Percentiles rank a stretch among this genome's conserved stretches.
Evolutionary conservation across 305 asterid genomes (phyloP).

Genomic region (Stenogyne calaminthoides): DNA sequence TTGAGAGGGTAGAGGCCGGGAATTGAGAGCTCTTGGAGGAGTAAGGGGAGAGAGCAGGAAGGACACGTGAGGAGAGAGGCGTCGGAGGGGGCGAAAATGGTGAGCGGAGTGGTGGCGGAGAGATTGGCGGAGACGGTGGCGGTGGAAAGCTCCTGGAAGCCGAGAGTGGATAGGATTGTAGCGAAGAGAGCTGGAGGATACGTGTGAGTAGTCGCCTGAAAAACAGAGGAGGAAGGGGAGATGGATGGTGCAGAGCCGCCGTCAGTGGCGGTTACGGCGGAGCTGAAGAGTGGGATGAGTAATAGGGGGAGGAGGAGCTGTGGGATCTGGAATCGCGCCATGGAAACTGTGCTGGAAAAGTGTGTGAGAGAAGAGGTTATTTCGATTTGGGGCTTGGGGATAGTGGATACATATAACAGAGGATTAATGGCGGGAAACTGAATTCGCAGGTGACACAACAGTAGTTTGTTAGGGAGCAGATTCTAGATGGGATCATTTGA

Average conservation of each 20-base stretch:
- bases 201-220: slow-evolving; percentile 34
- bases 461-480: slow-evolving; percentile 29
- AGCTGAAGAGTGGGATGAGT: slow-evolving; percentile 50
- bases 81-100: slow-evolving; percentile 81
- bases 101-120: slow-evolving; percentile 65
- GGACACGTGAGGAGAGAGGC: slow-evolving; percentile 67
- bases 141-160: slow-evolving; percentile 71
- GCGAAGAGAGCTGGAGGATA: slow-evolving; percentile 53
- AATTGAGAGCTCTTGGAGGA: slow-evolving; percentile 72
- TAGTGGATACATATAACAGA: not conserved
- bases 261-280: slow-evolving; percentile 41
- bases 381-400: not conserved
- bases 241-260: slow-evolving; percentile 27
- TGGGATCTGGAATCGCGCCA: slow-evolving; percentile 55
- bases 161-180: slow-evolving; percentile 64
- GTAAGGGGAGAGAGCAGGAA: slow-evolving; percentile 61
- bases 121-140: slow-evolving; percentile 49
- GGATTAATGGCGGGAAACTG: slow-evolving; percentile 29
- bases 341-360: slow-evolving; percentile 23
- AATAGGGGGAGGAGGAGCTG: slow-evolving; percentile 35
- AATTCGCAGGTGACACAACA: not conserved
- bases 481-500: slow-evolving; percentile 15
- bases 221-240: slow-evolving; percentile 40
- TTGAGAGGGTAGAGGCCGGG: slow-evolving; percentile 68
- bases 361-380: not conserved